These are phyloP conservation scores for Pugionium dolabratum DNA, from an alignment of 345 rosid genomes.

Conservation along the genomic window DNA sequence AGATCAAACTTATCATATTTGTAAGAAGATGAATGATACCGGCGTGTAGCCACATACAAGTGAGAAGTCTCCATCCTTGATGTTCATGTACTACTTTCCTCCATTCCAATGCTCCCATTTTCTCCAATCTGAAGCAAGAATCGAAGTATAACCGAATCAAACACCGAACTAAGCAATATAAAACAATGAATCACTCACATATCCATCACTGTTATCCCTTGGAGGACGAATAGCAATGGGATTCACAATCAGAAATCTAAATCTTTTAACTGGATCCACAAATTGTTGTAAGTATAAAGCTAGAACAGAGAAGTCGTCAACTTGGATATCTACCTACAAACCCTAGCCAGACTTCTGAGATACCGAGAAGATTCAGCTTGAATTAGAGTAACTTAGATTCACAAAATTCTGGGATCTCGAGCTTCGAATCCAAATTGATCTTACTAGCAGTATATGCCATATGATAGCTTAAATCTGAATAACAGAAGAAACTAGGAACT, in stretches of 20 bases:
- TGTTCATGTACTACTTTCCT: constrained; percentile 62
- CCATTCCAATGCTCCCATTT: constrained; percentile 86
- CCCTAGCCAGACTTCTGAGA: background rate
- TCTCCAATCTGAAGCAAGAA: constrained; percentile 60
- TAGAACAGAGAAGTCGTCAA: constrained; percentile 6
- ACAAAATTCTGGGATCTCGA: background rate
- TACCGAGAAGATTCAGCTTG: constrained; percentile 6
- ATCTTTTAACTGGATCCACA: background rate
- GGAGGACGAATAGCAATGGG: background rate
- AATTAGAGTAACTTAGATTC: background rate
- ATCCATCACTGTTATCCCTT: background rate
- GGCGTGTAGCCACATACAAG: constrained; percentile 95
- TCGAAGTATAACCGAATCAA: background rate
- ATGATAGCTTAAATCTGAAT: background rate
- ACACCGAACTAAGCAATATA: background rate
- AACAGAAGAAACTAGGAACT: background rate
- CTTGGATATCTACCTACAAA: background rate
- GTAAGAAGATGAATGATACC: constrained; percentile 91
- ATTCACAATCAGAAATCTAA: background rate
- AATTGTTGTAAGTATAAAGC: background rate
- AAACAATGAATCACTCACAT: constrained; percentile 5
- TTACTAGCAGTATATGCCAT: background rate
- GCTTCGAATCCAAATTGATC: background rate
- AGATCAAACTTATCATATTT: constrained; percentile 81
- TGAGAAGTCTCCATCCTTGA: constrained; percentile 87